Base-by-base conservation (phyloP, 2,329 filamentous ascomycete genomes). In the Phoma sp. region DNA sequence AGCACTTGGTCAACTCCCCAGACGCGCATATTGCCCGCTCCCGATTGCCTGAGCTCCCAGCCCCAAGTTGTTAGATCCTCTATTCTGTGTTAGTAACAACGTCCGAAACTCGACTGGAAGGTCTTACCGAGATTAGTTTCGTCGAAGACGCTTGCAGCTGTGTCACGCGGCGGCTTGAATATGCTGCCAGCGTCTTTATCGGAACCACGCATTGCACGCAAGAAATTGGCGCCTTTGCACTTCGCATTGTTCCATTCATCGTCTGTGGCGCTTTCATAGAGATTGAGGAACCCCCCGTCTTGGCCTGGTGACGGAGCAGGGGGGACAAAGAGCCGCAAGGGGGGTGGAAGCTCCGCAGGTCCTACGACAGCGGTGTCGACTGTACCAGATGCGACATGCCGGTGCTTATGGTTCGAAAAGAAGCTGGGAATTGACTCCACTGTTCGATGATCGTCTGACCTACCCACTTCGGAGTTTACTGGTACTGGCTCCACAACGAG, bases 401-500 rank as follows among this genome's bases (percentile, higher is more conserved):
- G 25, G 15, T 3, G 25, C 9, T 18, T 30, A 17, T 30, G 4
- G 0, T 23, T 42, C 17, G 26, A 11, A 18, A 42, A 42, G 23
- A 42, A 30, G 15, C 15, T n/a, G 7, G 23, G 21, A 2, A 29
- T 29, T 4, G n/a, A n/a, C n/a, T 40, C 23, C n/a, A 5, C 32
- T 1, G 18, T 14, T 21, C 4, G 33, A 7, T 37, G 15, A 14
- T 36, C 9, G 20, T 10, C 2, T 9, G 36, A 34, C 34, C 37
- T 14, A 12, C 9, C n/a, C 1, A 18, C 14, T 4, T 36, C 32
- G 43, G 20, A 5, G 2, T 23, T n/a, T 3, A 33, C 33, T 15
- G 42, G 49, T 7, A 47, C 42, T n/a, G 42, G 42, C 32, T 54
- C 39, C 3, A 54, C 51, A n/a, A 43, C 14, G 11, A 55, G 26